phyloP scores from a whole-genome alignment of 2,329 filamentous ascomycete species.

The Microsporum audouinii region DNA sequence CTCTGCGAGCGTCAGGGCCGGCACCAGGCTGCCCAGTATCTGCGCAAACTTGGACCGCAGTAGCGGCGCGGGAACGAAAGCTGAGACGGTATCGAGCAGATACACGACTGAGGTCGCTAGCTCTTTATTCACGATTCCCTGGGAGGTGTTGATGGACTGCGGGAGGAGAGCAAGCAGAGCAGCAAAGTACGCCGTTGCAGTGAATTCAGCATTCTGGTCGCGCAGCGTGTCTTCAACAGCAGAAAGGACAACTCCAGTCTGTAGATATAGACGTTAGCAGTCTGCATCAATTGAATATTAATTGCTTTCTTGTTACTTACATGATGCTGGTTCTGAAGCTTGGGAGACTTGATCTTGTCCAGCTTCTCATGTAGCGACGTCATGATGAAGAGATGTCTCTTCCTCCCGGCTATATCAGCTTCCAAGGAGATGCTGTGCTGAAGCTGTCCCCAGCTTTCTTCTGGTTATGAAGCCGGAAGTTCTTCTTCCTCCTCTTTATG shows the following conservation, averaged over 20 bases:
- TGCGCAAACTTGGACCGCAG: constrained; percentile 91
- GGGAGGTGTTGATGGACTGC: constrained; percentile 54
- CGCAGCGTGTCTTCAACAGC: constrained; percentile 88
- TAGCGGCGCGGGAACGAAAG: constrained; percentile 70
- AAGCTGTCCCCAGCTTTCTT: neutral
- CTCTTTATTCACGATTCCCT: constrained; percentile 65
- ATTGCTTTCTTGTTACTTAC: constrained; percentile 38
- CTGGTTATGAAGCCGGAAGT: neutral
- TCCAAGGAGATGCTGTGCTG: neutral
- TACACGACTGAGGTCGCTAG: constrained; percentile 81
- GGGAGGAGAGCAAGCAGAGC: constrained; percentile 81
- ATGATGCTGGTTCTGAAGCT: constrained; percentile 89
- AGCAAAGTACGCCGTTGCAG: constrained; percentile 86
- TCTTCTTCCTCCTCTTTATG: neutral
- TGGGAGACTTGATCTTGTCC: constrained; percentile 93
- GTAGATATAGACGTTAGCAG: constrained; percentile 16
- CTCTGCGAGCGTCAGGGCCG: constrained; percentile 65
- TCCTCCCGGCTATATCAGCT: neutral
- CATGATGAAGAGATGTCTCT: constrained; percentile 30
- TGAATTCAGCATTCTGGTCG: constrained; percentile 71
- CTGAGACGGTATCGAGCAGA: constrained; percentile 83
- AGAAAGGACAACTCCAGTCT: constrained; percentile 77
- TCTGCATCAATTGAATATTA: neutral
- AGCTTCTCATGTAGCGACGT: constrained; percentile 75
- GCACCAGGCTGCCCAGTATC: constrained; percentile 76